Conservation (phyloP, 2,329 filamentous ascomycete genomes). For the Thielaviopsis populi region DNA sequence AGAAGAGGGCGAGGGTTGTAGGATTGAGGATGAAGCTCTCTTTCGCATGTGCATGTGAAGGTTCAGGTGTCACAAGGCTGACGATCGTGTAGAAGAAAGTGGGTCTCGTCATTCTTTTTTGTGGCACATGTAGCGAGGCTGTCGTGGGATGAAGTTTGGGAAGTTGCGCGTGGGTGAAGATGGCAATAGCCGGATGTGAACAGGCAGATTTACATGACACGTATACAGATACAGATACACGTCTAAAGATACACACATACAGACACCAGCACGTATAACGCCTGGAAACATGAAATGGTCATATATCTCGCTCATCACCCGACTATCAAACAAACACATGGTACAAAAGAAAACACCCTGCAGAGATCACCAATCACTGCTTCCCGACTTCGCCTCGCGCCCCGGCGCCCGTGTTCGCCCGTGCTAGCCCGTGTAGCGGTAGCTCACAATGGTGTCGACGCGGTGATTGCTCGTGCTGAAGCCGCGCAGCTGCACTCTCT, state of each 20-base stretch:
- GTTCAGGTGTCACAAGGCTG: neutral
- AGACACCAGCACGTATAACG: neutral
- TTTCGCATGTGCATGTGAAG: neutral
- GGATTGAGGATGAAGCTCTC: neutral
- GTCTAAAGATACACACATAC: neutral
- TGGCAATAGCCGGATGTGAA: too few species aligned
- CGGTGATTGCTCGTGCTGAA: slow-evolving; percentile 92
- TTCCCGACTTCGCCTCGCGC: neutral
- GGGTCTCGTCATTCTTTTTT: neutral
- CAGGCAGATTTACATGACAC: neutral
- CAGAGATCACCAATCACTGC: neutral
- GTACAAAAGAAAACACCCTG: neutral
- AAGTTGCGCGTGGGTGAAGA: too few species aligned
- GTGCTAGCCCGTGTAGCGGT: slow-evolving; percentile 27
- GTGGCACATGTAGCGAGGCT: neutral
- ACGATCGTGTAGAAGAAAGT: neutral
- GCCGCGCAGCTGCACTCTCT: slow-evolving; percentile 87
- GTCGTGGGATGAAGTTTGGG: too few species aligned
- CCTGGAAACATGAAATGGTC: neutral
- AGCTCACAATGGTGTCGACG: slow-evolving; percentile 91
- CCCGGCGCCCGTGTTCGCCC: neutral
- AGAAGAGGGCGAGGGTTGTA: neutral
- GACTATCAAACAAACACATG: slow-evolving; percentile 2
- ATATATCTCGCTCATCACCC: neutral
- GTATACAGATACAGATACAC: neutral